Base-by-base conservation (phyloP, 192 early-diverging fungal genomes). In the Entomortierella beljakovae region DNA sequence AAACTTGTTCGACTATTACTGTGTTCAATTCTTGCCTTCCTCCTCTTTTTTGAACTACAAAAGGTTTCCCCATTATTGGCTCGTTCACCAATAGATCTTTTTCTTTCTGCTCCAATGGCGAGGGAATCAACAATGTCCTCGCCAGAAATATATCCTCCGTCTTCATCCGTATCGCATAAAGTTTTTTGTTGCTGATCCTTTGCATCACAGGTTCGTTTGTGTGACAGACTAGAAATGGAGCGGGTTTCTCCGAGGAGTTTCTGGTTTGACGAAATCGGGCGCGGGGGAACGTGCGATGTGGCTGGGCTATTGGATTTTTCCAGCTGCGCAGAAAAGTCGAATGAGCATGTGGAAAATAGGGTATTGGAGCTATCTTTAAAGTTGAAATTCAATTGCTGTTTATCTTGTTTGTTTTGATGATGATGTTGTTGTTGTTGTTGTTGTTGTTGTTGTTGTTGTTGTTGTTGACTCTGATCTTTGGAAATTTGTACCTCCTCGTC, bases 271-370 rank as follows among this genome's bases (percentile, higher is more conserved):
- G 51, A 53, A 13, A 18, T 28, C 16, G 40, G 6, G 32, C 32
- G 53, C 38, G 43, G 38, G 5, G 35, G 38, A 22, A 2, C 23
- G 37, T 20, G 38, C 57, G 28, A 2, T 8, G 2, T 25, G 23
- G 23, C n/a, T 7, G 10, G 5, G 10, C 10, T 18, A 23, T n/a
- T 10, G 18, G 51, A 25, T 28, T 53, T 23, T 1, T 53, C 43
- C 15, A 33, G 43, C 67, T 69, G 67, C 67, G 57, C 68, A 61
- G 51, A 70, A 32, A 70, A 46, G 11, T 22, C 29, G 34, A 62
- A 43, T 18, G 20, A 1, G 52, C 63, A 52, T 38, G 61, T 25
- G 61, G 28, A 11, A 33, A 46, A 49, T 18, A 18, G 29, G 60
- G 28, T 31, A 46, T 32, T 37, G 57, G 20, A 40, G 49, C 20